Percentiles rank a stretch among this genome's conserved stretches.
Conservation (phyloP, 2,329 filamentous ascomycete genomes). For the Teratosphaeria epicoccoides region DNA sequence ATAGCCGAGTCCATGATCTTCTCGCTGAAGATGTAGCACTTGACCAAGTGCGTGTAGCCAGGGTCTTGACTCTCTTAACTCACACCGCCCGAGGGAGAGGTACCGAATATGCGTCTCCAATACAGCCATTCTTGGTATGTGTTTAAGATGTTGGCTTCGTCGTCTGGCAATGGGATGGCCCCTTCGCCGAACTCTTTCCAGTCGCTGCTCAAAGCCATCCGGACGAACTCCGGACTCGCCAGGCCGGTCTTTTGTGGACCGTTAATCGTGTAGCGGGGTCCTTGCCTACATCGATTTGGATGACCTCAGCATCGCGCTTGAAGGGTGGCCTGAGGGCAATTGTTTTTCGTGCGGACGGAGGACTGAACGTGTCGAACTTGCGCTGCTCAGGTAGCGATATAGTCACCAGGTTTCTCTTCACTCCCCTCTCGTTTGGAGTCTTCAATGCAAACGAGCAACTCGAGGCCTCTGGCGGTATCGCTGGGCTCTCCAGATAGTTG, state of each 20-base stretch:
- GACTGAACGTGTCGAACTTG: not conserved
- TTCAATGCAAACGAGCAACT: no score
- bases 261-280: not conserved
- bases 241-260: not conserved
- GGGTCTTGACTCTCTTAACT: not conserved
- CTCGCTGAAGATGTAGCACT: constrained; percentile 18
- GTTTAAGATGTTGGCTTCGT: not conserved
- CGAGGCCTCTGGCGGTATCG: no score
- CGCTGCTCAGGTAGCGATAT: not conserved
- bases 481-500: no score
- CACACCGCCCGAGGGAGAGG: no score
- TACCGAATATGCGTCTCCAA: not conserved
- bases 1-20: constrained; percentile 14
- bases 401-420: no score
- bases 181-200: constrained; percentile 9
- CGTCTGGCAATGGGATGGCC: constrained; percentile 4
- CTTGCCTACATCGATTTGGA: not conserved
- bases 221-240: constrained; percentile 6
- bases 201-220: constrained; percentile 3
- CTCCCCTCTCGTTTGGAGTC: no score
- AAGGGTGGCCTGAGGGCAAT: not conserved
- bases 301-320: not conserved
- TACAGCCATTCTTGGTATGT: not conserved
- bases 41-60: constrained; percentile 4
- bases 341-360: not conserved